phyloP scores from a whole-genome alignment of 805 yeast species.

The Lipomyces chichibuensis region DNA sequence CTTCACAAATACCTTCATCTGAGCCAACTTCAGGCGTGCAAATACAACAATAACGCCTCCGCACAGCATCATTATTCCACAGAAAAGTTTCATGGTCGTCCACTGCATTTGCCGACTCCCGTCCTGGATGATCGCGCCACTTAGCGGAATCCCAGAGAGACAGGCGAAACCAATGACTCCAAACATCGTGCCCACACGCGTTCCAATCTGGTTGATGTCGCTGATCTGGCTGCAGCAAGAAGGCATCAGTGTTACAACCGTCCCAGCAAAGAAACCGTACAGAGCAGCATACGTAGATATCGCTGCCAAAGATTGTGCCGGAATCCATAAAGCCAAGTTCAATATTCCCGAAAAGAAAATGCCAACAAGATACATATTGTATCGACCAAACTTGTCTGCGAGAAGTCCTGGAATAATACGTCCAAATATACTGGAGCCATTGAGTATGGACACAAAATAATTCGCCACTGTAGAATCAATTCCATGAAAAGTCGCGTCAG shows the following conservation, averaged over 20 bases:
- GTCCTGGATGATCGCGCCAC: conserved; percentile 34
- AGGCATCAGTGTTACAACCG: conserved; percentile 42
- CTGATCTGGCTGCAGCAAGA: conserved; percentile 39
- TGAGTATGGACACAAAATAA: conserved; percentile 44
- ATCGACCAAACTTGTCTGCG: conserved; percentile 54
- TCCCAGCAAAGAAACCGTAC: conserved; percentile 43
- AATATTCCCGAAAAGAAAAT: conserved; percentile 39
- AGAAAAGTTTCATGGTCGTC: conserved; percentile 12
- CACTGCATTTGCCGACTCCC: conserved; percentile 13
- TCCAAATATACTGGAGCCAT: conserved; percentile 49
- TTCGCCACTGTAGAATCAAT: conserved; percentile 25
- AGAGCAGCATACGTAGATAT: conserved; percentile 41
- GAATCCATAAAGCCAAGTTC: conserved; percentile 37
- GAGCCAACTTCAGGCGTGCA: conserved; percentile 8
- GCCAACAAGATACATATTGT: conserved; percentile 47
- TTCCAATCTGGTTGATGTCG: conserved; percentile 38
- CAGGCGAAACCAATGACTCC: conserved; percentile 56
- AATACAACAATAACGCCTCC: conserved; percentile 4
- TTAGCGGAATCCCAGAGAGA: conserved; percentile 40
- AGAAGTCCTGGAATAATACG: conserved; percentile 54
- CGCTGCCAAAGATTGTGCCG: conserved; percentile 23
- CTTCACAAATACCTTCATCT: conserved; percentile 5
- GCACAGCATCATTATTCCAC: conserved; percentile 17
- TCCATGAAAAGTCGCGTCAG: conserved; percentile 39
- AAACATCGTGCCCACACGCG: conserved; percentile 63